A percentile compares a stretch with the other conserved stretches of the same genome.
These are phyloP conservation scores for Yamadazyma ubonensis DNA, from an alignment of 805 yeast genomes.

Conservation along the genomic window DNA sequence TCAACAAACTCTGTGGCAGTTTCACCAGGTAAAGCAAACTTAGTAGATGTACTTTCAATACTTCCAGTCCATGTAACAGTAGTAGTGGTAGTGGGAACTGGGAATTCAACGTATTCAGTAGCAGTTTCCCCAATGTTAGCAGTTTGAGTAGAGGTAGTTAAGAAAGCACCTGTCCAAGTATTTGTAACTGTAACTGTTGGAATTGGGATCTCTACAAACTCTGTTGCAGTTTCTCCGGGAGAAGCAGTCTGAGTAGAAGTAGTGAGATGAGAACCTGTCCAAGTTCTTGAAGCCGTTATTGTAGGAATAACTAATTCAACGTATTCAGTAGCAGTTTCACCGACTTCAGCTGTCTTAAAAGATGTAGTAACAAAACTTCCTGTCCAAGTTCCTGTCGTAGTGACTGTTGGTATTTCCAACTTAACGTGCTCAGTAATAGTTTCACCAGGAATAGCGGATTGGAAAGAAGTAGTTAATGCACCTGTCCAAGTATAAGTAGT, in stretches of 20 bases:
- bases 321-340: conserved; percentile 20
- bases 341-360: conserved; percentile 19
- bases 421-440: conserved; percentile 17
- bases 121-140: not conserved
- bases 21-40: no score
- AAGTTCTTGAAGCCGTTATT: not conserved
- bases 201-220: conserved; percentile 18
- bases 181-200: conserved; percentile 16
- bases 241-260: conserved; percentile 11
- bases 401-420: conserved; percentile 18
- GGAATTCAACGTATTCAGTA: not conserved
- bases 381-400: conserved; percentile 15
- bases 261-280: conserved; percentile 11
- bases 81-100: not conserved
- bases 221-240: conserved; percentile 13
- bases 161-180: conserved; percentile 22
- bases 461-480: not conserved
- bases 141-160: no score
- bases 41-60: no score
- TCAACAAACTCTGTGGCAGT: no score
- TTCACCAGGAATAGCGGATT: not conserved
- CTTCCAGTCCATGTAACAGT: not conserved
- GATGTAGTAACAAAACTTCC: conserved; percentile 14
- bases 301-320: conserved; percentile 14
- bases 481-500: conserved; percentile 21